Conservation (phyloP, 768 basidiomycete genomes). For the Hygrophorus pudorinus region DNA sequence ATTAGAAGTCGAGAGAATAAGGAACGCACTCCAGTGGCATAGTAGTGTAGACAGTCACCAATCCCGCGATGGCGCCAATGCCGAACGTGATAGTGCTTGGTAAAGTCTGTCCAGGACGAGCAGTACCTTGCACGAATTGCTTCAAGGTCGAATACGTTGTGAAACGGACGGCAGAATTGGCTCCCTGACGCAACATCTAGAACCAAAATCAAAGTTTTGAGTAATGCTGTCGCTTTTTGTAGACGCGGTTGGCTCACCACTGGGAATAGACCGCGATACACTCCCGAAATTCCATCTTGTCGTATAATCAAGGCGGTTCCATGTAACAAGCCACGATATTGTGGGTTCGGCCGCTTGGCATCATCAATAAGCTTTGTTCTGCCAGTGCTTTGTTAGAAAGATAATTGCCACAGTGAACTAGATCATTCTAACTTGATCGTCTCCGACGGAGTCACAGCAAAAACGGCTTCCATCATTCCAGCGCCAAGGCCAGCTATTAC, state of each 20-base stretch:
- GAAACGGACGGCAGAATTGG: conserved; percentile 94
- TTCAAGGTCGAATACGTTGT: conserved; percentile 92
- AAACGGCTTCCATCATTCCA: conserved; percentile 84
- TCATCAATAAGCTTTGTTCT: conserved; percentile 98
- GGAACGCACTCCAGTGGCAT: conserved; percentile 70
- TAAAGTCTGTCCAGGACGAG: conserved; percentile 73
- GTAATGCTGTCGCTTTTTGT: too few relatives aligned
- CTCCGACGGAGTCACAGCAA: conserved; percentile 95
- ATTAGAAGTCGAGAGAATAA: not conserved
- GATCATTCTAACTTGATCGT: conserved; percentile 79
- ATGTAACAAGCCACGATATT: conserved; percentile 80
- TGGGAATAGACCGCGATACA: conserved; percentile 89
- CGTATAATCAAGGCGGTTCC: conserved; percentile 73
- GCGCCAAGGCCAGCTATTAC: conserved; percentile 69
- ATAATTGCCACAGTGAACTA: not conserved
- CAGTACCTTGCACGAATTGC: conserved; percentile 81
- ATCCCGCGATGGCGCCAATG: conserved; percentile 87
- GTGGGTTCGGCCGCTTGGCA: conserved; percentile 73
- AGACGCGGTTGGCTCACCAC: conserved; percentile 50
- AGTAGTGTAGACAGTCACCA: conserved; percentile 89
- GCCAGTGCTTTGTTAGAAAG: conserved; percentile 1
- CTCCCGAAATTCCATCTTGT: conserved; percentile 75
- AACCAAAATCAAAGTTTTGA: not conserved
- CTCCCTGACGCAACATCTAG: conserved; percentile 96
- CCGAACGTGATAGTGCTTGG: conserved; percentile 88